phyloP scores from a whole-genome alignment of 306 rosid species.

The Oemleria cerasiformis region DNA sequence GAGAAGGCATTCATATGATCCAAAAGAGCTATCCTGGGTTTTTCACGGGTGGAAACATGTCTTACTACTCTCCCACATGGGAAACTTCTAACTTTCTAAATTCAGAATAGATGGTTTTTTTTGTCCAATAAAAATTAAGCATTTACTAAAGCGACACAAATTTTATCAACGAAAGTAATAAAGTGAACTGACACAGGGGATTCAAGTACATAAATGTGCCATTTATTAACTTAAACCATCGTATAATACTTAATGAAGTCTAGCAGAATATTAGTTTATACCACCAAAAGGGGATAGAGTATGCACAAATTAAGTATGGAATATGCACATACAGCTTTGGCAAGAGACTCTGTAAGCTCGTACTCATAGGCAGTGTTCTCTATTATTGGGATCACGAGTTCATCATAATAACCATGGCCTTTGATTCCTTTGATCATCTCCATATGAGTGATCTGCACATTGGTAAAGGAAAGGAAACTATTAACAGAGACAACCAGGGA shows the following conservation, averaged over 20 bases:
- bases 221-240: background rate
- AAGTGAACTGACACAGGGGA: background rate
- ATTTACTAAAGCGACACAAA: background rate
- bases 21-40: too few relatives aligned
- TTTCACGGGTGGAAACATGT: too few relatives aligned
- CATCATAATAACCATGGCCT: conserved; percentile 98
- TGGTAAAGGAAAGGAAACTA: conserved; percentile 13
- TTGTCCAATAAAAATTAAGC: background rate
- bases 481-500: background rate
- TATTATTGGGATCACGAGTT: conserved; percentile 90
- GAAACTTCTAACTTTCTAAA: background rate
- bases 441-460: conserved; percentile 93
- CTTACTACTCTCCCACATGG: background rate
- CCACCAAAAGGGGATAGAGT: conserved; percentile 3
- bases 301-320: background rate
- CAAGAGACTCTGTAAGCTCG: conserved; percentile 87
- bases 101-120: background rate
- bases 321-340: conserved; percentile 78
- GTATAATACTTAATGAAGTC: background rate
- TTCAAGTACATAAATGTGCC: background rate
- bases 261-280: background rate
- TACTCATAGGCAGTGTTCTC: conserved; percentile 88
- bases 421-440: conserved; percentile 99
- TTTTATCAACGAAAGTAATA: conserved; percentile 11
- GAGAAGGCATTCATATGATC: too few relatives aligned